Evolutionary conservation across 305 asterid genomes (phyloP), one percentile per base, ranked within the genome.

Genomic region (Solanum aculeatissimum): DNA sequence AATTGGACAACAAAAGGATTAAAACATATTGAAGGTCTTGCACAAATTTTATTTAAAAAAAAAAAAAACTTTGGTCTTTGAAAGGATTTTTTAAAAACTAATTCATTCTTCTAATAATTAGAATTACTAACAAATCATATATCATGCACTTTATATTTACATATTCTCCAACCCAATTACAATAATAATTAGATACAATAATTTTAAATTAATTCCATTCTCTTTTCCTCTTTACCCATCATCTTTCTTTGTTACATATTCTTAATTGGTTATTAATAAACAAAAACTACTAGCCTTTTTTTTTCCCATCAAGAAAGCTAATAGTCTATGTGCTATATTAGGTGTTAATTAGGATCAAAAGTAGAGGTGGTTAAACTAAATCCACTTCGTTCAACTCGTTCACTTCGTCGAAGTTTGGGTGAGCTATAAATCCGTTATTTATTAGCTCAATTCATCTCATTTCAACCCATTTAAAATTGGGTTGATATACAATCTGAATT

Each of bases 341-440:
- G 81, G 81, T 47, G 62, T 49, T 18, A 68, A 38, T 18, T 75
- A 49, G 63, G 82, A 75, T 35, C 63, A 49, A 18, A 3, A 35
- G 40, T 5, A 35, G 5, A 35, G 40, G 40, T 4, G 0, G 40
- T 1, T 4, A 35, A 4, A 35, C 5, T 35, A 35, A 35, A 3
- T 35, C 5, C 1, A 35, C 4, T 6, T 4, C 40, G 40, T 35
- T 0, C 5, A 0, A 35, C 1, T 35, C 5, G 1, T 4, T 0
- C 40, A 35, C 4, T 4, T 35, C 1, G 5, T 35, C 5, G 40
- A 35, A 35, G 40, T 5, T 35, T 35, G 40, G 4, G 38, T 1
- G 6, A 32, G 4, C 4, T 32, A 32, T 32, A 0, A 4, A 32
- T 4, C 6, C 38, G 38, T 1, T 32, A 32, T 32, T 32, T 32